Evolutionary conservation across 768 basidiomycete species (phyloP), one percentile per base, ranked within the genome.

Genomic region (Macrolepiota dolichaula): DNA sequence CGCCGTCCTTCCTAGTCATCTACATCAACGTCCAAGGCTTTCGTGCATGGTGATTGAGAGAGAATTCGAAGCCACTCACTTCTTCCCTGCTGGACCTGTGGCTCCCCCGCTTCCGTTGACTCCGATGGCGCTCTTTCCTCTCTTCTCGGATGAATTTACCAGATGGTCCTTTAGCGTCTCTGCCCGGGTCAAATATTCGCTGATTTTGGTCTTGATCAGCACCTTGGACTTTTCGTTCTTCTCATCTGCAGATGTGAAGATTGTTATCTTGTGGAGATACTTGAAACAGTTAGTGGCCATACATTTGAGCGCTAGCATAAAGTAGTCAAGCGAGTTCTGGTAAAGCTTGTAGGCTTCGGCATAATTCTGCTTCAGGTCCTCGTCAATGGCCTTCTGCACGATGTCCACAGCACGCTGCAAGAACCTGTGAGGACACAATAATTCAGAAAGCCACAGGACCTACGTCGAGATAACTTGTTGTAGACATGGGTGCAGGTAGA

Each of bases 281-380:
- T 19, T 22, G 24, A 49, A 44, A 51, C 32, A 47, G 40, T 17
- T 53, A 32, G 38, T 9, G 5, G 47, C 75, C 85, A 61, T 65
- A 95, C 94, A 96, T 75, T 95, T 96, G 71, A 94, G 80, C 9
- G 96, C 95, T 65, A 98, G 91, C 91, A 98, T 94, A 74, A 99
- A 99, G 72, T 96, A 99, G 71, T 99, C 97, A 62, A 98, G 83
- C 1, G 93, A 83, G 81, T 98, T 96, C 79, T 91, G 89, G 76
- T 97, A 97, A 65, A 87, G 84, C 77, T 92, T 96, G 84, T 93
- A 96, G 19, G 96, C 96, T 68, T 96, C 94, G 5, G 84, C 78
- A 77, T 98, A 99, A 75, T 97, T 93, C 74, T 91, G 88, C 73
- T 94, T 94, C 63, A 83, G 81, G 76, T 99, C 97, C 64, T 92